These are phyloP conservation scores for Salicornia ramosissima DNA, from an alignment of 148 eudicot genomes.

Conservation along the genomic window DNA sequence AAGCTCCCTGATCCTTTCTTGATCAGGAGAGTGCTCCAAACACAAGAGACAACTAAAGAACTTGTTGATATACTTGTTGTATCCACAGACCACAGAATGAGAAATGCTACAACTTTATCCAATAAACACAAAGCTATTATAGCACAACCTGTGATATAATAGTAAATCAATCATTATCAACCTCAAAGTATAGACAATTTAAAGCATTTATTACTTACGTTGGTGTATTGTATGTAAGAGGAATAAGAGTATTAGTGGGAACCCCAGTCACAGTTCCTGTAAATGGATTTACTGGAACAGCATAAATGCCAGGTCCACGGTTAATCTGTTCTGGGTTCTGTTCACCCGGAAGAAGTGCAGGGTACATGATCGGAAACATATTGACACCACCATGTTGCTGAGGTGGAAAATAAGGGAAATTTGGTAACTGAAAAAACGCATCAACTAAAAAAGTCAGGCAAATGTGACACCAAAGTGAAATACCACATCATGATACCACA, in stretches of 20 bases:
- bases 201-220: conserved; percentile 63
- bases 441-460: background rate
- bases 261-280: conserved; percentile 57
- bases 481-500: background rate
- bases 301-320: conserved; percentile 90
- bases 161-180: background rate
- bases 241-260: conserved; percentile 75
- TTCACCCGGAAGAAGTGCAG: conserved; percentile 57
- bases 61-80: background rate
- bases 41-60: background rate
- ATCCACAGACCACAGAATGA: no score
- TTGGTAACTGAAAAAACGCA: conserved; percentile 35
- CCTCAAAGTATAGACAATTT: background rate
- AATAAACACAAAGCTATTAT: background rate
- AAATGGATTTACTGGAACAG: conserved; percentile 73
- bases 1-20: background rate
- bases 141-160: background rate
- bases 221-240: conserved; percentile 80
- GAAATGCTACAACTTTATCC: background rate
- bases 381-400: conserved; percentile 47
- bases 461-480: background rate
- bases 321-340: conserved; percentile 64
- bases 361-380: conserved; percentile 71
- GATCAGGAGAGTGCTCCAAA: no score
- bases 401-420: conserved; percentile 32